Evolutionary conservation across 352 stramenopile genomes (phyloP).

Genomic region (Lagenidium giganteum): DNA sequence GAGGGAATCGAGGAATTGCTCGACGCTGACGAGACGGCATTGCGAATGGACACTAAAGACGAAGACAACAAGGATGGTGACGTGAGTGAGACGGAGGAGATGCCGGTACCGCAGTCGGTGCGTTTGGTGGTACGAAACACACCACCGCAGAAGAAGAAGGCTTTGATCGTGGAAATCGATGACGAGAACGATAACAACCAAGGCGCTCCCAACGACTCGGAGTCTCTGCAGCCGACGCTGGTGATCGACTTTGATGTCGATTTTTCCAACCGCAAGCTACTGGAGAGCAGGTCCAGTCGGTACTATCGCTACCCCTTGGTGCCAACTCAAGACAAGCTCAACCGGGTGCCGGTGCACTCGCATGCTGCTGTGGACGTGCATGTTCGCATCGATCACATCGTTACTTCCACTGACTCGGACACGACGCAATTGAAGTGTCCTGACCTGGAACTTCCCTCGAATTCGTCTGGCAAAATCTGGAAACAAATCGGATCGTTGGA

Average conservation of each 20-base stretch:
- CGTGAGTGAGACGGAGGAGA: slow-evolving; percentile 23
- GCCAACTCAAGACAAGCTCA: background rate
- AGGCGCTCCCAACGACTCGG: background rate
- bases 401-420: slow-evolving; percentile 1
- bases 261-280: slow-evolving; percentile 30
- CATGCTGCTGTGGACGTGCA: slow-evolving; percentile 29
- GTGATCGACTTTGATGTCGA: slow-evolving; percentile 39
- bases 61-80: slow-evolving; percentile 10
- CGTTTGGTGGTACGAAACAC: slow-evolving; percentile 16
- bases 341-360: slow-evolving; percentile 16
- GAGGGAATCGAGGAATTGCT: slow-evolving; percentile 75
- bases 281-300: slow-evolving; percentile 45
- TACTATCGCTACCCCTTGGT: slow-evolving; percentile 62
- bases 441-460: slow-evolving; percentile 33
- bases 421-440: slow-evolving; percentile 21
- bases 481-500: slow-evolving; percentile 71
- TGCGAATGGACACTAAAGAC: slow-evolving; percentile 4
- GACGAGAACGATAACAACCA: slow-evolving; percentile 20
- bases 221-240: no score
- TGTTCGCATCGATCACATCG: slow-evolving; percentile 21
- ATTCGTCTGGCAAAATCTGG: slow-evolving; percentile 39
- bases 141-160: slow-evolving; percentile 22
- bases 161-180: slow-evolving; percentile 60
- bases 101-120: no score
- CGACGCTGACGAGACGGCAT: slow-evolving; percentile 20